Base-by-base conservation (phyloP, 176 grass and related monocot genomes). In the Musa schizocarpa region DNA sequence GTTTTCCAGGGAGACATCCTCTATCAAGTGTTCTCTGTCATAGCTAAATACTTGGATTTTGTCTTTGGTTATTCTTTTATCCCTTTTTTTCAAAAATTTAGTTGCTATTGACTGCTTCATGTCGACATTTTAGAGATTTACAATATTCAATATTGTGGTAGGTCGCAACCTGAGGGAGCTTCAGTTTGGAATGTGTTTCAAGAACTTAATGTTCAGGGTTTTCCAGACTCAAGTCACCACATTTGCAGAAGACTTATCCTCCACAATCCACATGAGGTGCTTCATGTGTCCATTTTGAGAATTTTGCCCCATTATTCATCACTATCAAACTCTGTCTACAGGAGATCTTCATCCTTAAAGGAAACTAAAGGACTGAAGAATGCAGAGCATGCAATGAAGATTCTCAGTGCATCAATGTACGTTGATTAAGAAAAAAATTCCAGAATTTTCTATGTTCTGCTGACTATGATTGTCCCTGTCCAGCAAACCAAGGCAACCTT, bases 171-270 rank as follows among this genome's bases (percentile, higher is more conserved):
- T 66, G 74, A 87, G 74, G 82, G 24, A 69, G 54, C 23, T 57
- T 79, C 53, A 25, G 13, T 7, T 52, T 20, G 16, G 2, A 29
- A 29, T 29, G 27, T 29, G 27, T 29, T 29, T 29, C 1, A 29
- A 29, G 43, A 64, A 59, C 85, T 90, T 83, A 82, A 71, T 79
- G 26, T 58, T 67, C 81, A 86, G 69, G 85, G 81, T 77, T 64
- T 79, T 74, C 75, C 79, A 25, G 84, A 80, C 77, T 63, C 78
- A 70, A 24, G 72, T 93, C 29, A 74, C 61, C 23, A 63, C 64
- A 75, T 87, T 97, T 78, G 76, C 79, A 79, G 68, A 71, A 63
- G 93, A 93, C 82, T 86, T 97, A 80, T 87, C 86, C 54, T 79
- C 52, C 22, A n/a, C n/a, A n/a, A n/a, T 22, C 22, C 78, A 87